These are phyloP conservation scores for Salisapilia sapeloensis DNA, from an alignment of 352 stramenopile genomes.

Conservation along the genomic window DNA sequence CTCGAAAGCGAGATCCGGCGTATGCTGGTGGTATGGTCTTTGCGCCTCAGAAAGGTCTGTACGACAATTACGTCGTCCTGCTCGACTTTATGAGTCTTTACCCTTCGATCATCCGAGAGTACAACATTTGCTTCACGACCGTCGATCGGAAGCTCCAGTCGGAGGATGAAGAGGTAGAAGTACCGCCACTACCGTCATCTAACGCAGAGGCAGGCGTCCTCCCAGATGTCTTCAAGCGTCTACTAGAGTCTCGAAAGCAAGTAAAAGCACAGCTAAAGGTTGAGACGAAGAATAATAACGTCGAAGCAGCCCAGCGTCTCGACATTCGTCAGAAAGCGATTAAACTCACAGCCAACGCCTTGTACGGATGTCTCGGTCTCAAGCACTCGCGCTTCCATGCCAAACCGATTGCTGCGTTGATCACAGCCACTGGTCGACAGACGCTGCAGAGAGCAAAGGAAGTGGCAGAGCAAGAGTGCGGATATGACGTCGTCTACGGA, in stretches of 20 bases:
- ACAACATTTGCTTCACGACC: conserved; percentile 99
- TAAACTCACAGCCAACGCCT: conserved; percentile 99
- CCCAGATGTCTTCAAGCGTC: conserved; percentile 92
- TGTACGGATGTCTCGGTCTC: conserved; percentile 99
- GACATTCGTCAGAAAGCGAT: conserved; percentile 99
- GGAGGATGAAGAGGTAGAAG: conserved; percentile 22
- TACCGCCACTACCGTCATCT: conserved; percentile 68
- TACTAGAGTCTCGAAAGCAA: conserved; percentile 93
- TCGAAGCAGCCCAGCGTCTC: conserved; percentile 76
- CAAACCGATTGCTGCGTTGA: conserved; percentile 96
- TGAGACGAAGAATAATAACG: conserved; percentile 81
- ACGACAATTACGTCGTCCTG: conserved; percentile 99
- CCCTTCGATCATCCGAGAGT: conserved; percentile 98
- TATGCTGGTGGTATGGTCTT: conserved; percentile 99
- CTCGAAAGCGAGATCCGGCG: conserved; percentile 65
- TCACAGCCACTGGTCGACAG: conserved; percentile 97
- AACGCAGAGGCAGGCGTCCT: conserved; percentile 83
- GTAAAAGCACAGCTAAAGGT: conserved; percentile 96
- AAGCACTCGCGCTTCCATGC: conserved; percentile 97
- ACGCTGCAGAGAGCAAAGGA: conserved; percentile 97
- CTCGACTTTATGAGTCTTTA: conserved; percentile 99
- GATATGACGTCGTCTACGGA: conserved; percentile 99
- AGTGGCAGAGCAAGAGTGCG: conserved; percentile 92
- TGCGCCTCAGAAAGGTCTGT: conserved; percentile 98
- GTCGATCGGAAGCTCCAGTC: conserved; percentile 74